Base-by-base conservation (phyloP, 805 yeast species). In the Sporopachydermia quercuum region DNA sequence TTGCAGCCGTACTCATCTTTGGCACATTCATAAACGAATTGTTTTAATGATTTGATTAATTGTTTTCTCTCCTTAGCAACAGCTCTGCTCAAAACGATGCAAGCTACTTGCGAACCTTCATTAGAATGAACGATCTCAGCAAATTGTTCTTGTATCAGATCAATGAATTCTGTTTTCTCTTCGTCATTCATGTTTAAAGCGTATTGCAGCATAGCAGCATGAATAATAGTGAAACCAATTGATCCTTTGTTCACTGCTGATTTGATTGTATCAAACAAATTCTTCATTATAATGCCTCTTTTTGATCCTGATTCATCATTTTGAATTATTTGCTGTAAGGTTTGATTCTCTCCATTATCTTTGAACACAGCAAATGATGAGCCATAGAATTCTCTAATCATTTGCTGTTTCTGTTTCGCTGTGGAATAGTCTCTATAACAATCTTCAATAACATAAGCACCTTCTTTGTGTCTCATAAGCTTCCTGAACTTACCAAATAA, bases 371-470 rank as follows among this genome's bases (percentile, higher is more conserved):
- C 96, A 57, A 80, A 89, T 61, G 85, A 94, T 8, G 95, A 73
- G 40, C 97, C 98, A 85, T 94, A 89, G 56, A 89, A 89, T 62
- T 89, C 98, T 60, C 91, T 76, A 48, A 89, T 75, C 81, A 89
- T 87, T 61, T 84, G 95, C 41, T 74, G 73, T 58, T 74, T 82
- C 61, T 89, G 97, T 46, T 78, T 83, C 19, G 79, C 71, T 16
- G 85, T 74, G 6, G 96, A 75, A 58, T 87, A 89, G 42, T 86
- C 71, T 16, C 84, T 83, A 55, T 68, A 89, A 52, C 84, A 67
- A 66, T 89, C 98, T 61, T 89, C 97, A 47, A 87, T 86, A 34
- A 89, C 97, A 53, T 89, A 86, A 11, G 97, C 97, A 61, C 96
- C 98, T 68, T 89, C 97, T 63, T 82, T 79, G 62, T 89, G 96